Conservation (phyloP, 441 rosid genomes). For the Mallotus japonicus region DNA sequence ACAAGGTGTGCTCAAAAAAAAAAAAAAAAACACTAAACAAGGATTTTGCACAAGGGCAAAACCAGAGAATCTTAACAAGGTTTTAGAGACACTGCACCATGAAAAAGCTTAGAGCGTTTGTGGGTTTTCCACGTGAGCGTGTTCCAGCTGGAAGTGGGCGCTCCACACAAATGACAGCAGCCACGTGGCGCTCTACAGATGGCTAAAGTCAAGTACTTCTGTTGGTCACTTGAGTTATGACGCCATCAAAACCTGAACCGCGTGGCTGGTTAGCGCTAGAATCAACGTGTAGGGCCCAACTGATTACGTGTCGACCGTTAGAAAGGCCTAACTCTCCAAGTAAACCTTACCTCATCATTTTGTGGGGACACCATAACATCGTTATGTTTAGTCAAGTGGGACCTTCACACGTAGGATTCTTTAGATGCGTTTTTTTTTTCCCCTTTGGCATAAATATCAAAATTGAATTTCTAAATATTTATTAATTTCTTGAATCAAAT, state of each 20-base stretch:
- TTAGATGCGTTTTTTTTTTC: not conserved
- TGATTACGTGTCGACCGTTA: slow-evolving; percentile 45
- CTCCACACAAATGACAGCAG: not conserved
- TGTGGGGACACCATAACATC: slow-evolving; percentile 12
- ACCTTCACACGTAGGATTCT: not conserved
- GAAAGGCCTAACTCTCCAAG: slow-evolving; percentile 24
- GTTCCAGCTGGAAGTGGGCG: slow-evolving; percentile 12
- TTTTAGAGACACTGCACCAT: not conserved
- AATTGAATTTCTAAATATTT: too few relatives aligned
- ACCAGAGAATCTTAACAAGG: not conserved
- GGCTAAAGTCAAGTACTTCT: slow-evolving; percentile 1
- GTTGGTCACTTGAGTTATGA: slow-evolving; percentile 20
- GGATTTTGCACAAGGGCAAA: not conserved
- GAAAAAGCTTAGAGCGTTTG: too few relatives aligned
- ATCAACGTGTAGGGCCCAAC: slow-evolving; percentile 16
- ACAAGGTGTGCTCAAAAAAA: too few relatives aligned
- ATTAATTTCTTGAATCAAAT: too few relatives aligned
- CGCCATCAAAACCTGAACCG: slow-evolving; percentile 36
- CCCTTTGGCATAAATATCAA: not conserved
- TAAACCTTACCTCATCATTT: slow-evolving; percentile 23
- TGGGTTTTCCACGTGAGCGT: slow-evolving; percentile 17
- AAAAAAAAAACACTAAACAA: too few relatives aligned
- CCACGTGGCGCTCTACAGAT: slow-evolving; percentile 18
- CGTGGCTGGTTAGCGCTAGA: slow-evolving; percentile 26
- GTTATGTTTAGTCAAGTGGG: slow-evolving; percentile 10